Evolutionary conservation across 768 basidiomycete species (phyloP).

Genomic region (Dacryopinax spathularia): DNA sequence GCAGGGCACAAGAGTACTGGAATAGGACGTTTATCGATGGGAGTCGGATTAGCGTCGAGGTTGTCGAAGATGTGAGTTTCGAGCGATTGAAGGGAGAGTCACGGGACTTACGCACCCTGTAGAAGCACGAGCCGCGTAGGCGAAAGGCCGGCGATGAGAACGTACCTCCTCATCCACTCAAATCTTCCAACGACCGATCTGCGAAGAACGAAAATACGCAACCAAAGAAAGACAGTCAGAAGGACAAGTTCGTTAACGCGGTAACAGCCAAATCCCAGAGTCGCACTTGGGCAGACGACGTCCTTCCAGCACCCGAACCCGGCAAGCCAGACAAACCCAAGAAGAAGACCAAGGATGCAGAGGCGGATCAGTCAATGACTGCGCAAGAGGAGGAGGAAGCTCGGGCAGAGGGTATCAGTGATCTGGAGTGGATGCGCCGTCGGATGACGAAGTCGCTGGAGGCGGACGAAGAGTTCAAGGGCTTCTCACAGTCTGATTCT

Average conservation of each 20-base stretch:
- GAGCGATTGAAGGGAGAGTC: background rate
- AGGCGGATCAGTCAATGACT: background rate
- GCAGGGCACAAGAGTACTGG: conserved; percentile 65
- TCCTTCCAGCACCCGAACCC: background rate
- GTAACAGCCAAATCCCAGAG: background rate
- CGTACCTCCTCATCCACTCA: conserved; percentile 1
- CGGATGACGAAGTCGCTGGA: conserved; percentile 39
- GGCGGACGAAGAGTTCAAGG: conserved; percentile 31
- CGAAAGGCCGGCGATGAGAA: conserved; percentile 5
- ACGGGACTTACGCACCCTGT: background rate
- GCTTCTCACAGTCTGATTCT: conserved; percentile 49
- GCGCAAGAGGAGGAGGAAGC: conserved; percentile 13
- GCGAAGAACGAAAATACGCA: conserved; percentile 14
- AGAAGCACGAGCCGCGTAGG: conserved; percentile 8
- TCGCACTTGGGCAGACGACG: background rate
- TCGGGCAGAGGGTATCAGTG: conserved; percentile 35
- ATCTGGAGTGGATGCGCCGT: conserved; percentile 61
- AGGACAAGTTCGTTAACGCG: conserved; percentile 2
- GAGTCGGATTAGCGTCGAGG: conserved; percentile 53
- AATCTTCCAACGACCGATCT: conserved; percentile 8
- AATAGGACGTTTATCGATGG: conserved; percentile 73
- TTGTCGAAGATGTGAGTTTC: conserved; percentile 54
- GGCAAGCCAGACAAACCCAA: conserved; percentile 9
- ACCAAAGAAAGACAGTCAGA: background rate
- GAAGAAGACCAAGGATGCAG: background rate